phyloP scores from a whole-genome alignment of 2,329 filamentous ascomycete species.

The Didymella glomerata region DNA sequence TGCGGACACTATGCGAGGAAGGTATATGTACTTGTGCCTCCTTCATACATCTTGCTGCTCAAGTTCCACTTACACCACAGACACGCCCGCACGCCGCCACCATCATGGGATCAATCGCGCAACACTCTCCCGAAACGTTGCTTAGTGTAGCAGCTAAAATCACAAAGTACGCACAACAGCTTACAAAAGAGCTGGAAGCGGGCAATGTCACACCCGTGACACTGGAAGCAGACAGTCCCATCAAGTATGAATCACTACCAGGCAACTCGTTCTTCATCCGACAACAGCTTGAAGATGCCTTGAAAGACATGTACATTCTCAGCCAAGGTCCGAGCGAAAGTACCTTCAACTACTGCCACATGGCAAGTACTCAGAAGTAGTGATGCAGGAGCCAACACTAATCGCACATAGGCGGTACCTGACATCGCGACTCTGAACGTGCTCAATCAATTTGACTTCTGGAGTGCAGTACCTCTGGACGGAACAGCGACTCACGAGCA shows the following conservation, averaged over 20 bases:
- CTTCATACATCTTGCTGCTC: neutral
- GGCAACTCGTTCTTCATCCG: slow-evolving; percentile 47
- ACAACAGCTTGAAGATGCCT: slow-evolving; percentile 56
- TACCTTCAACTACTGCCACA: slow-evolving; percentile 48
- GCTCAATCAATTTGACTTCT: neutral
- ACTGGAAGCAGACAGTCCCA: neutral
- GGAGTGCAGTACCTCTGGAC: neutral
- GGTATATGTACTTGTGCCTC: neutral
- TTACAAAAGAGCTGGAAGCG: neutral
- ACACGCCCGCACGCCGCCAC: neutral
- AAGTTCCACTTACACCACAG: neutral
- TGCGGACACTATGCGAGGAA: neutral
- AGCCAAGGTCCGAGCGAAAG: slow-evolving; percentile 61
- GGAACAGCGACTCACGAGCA: neutral
- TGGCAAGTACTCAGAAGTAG: neutral
- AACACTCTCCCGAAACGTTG: neutral
- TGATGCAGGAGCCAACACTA: neutral
- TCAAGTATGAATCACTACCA: neutral
- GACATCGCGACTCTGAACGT: neutral
- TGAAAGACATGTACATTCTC: slow-evolving; percentile 59
- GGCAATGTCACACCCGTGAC: neutral
- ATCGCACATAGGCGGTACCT: neutral
- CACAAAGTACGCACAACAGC: neutral
- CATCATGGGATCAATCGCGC: neutral
- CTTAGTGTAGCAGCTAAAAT: neutral